These are phyloP conservation scores for Kodamaea sp. DNA, from an alignment of 1,139 yeast species.

Conservation along the genomic window DNA sequence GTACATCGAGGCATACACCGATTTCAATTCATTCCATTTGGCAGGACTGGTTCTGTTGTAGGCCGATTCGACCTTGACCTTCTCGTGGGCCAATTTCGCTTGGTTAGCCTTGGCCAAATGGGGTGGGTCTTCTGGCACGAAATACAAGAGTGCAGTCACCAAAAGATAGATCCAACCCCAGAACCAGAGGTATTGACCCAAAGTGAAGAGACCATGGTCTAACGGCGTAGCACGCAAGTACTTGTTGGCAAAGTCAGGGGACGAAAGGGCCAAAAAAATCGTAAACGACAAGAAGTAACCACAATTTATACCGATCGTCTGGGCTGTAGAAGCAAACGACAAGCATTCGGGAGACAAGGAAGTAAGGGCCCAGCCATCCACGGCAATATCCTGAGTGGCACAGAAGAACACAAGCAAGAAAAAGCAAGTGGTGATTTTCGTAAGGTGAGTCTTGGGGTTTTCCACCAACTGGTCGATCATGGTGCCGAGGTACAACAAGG, in stretches of 20 bases:
- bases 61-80: conserved; percentile 24
- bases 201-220: conserved; percentile 65
- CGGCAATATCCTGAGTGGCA: conserved; percentile 98
- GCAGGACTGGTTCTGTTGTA: conserved; percentile 28
- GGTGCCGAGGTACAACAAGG: conserved; percentile 64
- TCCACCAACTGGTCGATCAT: conserved; percentile 57
- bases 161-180: conserved; percentile 76
- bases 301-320: conserved; percentile 88
- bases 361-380: conserved; percentile 98
- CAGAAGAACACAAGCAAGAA: conserved; percentile 80
- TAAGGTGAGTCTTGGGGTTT: conserved; percentile 56
- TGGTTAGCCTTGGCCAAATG: conserved; percentile 46
- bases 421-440: conserved; percentile 61
- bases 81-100: conserved; percentile 37
- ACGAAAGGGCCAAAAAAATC: conserved; percentile 83
- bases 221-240: conserved; percentile 65
- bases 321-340: conserved; percentile 97
- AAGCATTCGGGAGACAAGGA: conserved; percentile 75
- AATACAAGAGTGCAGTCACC: conserved; percentile 63
- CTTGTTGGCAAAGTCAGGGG: conserved; percentile 89
- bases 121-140: conserved; percentile 68
- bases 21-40: conserved; percentile 30
- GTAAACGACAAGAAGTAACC: conserved; percentile 94
- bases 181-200: conserved; percentile 72
- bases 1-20: conserved; percentile 76